Percentiles rank a stretch among this genome's conserved stretches.
phyloP scores from a whole-genome alignment of 352 stramenopile species.

The Aphanomyces stellatus region DNA sequence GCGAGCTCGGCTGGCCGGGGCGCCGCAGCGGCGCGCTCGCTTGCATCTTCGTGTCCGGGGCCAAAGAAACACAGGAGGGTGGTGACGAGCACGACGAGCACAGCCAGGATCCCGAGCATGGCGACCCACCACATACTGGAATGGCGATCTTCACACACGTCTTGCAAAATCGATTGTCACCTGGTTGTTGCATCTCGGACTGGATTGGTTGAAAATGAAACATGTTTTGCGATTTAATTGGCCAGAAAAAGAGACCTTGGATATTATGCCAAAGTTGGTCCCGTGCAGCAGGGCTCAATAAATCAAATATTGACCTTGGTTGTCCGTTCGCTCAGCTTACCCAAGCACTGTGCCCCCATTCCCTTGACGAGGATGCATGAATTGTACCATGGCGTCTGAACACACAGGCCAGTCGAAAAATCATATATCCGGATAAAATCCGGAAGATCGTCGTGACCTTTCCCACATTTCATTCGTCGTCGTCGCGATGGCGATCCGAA shows the following conservation, averaged over 20 bases:
- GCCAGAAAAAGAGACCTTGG: no score
- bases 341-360: no score
- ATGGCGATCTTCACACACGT: neutral
- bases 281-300: no score
- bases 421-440: neutral
- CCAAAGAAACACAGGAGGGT: neutral
- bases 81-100: neutral
- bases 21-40: neutral
- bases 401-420: no score
- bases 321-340: no score
- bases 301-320: no score
- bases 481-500: slow-evolving; percentile 51
- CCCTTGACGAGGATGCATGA: no score
- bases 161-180: neutral
- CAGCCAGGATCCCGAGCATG: neutral
- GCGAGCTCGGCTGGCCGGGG: neutral
- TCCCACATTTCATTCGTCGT: neutral
- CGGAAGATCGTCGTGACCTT: neutral
- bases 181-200: neutral
- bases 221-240: no score
- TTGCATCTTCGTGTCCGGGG: neutral
- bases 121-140: neutral
- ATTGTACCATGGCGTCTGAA: no score
- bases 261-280: no score
- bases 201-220: neutral